Conservation (phyloP, 352 stramenopile genomes). For the Phytopythium vexans region DNA sequence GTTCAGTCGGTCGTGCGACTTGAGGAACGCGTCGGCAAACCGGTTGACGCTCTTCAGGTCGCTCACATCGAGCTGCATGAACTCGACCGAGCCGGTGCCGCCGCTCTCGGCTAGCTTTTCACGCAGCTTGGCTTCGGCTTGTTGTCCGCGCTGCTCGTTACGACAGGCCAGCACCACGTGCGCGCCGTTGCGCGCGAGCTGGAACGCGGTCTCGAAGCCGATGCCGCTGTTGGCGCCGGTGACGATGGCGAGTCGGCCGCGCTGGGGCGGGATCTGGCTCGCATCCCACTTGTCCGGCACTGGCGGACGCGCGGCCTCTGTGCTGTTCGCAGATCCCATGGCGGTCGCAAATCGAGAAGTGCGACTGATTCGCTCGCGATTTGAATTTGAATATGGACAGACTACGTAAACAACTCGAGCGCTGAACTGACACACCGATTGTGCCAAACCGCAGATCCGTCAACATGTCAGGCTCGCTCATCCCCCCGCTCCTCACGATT, state of each 20-base stretch:
- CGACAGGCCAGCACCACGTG: constrained; percentile 39
- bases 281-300: constrained; percentile 19
- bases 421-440: too few species aligned
- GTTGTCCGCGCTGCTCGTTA: constrained; percentile 9
- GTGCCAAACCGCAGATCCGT: too few species aligned
- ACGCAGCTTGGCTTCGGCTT: constrained; percentile 19
- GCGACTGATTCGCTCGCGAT: too few species aligned
- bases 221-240: constrained; percentile 26
- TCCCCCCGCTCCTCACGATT: too few species aligned
- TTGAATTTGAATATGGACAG: too few species aligned
- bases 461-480: too few species aligned
- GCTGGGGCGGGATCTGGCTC: constrained; percentile 15
- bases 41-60: constrained; percentile 34
- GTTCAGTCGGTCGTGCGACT: constrained; percentile 32
- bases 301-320: neutral
- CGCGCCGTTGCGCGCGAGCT: constrained; percentile 21
- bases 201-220: constrained; percentile 30
- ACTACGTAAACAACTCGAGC: too few species aligned
- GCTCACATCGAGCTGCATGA: constrained; percentile 47
- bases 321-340: too few species aligned
- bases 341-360: too few species aligned
- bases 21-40: constrained; percentile 35
- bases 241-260: constrained; percentile 23
- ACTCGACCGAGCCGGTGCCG: constrained; percentile 31
- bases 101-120: constrained; percentile 5